Percentiles rank a stretch among this genome's conserved stretches.
Evolutionary conservation across 371 early-diverging fungal genomes (phyloP).

Genomic region (Encephalitozoon romaleae): DNA sequence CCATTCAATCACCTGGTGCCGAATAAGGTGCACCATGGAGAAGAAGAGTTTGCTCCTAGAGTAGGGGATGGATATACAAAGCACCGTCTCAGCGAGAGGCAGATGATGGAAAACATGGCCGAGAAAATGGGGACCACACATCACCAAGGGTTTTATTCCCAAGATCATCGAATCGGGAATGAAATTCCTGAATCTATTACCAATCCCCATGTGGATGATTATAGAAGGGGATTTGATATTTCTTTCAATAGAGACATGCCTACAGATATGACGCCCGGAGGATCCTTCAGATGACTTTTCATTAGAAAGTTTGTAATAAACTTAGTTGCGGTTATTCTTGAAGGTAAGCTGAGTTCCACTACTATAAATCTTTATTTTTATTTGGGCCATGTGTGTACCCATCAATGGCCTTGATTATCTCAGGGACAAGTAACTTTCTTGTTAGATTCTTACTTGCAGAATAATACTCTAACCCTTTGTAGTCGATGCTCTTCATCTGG

Average conservation of each 20-base stretch:
- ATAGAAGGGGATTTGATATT: conserved; percentile 7
- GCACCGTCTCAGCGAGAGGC: conserved; percentile 6
- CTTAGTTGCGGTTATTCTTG: neutral
- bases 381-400: neutral
- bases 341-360: neutral
- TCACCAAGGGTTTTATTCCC: neutral
- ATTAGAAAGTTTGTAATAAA: conserved; percentile 5
- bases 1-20: conserved; percentile 8
- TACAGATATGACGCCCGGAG: neutral
- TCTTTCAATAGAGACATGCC: conserved; percentile 3
- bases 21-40: neutral
- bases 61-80: neutral
- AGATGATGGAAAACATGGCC: neutral
- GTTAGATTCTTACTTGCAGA: conserved; percentile 17
- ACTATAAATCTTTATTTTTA: neutral
- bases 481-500: conserved; percentile 21
- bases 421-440: conserved; percentile 46
- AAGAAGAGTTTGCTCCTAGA: neutral
- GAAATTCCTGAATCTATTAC: neutral
- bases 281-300: neutral
- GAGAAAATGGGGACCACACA: neutral
- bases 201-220: neutral
- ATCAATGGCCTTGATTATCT: conserved; percentile 24
- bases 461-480: conserved; percentile 43
- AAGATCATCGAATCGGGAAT: neutral